Percentiles rank a stretch among this genome's conserved stretches.
Evolutionary conservation across 306 rosid species (phyloP).

Genomic region (Sicyos baderoa): DNA sequence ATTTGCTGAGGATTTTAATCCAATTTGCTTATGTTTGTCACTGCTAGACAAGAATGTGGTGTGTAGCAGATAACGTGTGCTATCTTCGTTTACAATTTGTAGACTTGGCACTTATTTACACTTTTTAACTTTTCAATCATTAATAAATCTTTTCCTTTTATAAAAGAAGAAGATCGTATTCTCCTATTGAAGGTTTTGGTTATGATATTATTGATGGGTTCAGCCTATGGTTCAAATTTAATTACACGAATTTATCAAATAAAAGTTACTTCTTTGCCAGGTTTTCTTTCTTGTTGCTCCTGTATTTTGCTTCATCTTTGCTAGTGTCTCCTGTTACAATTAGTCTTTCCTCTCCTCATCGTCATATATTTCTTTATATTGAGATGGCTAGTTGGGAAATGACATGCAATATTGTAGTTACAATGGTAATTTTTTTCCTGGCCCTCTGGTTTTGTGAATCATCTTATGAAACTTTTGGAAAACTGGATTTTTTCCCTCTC

Average conservation of each 20-base stretch:
- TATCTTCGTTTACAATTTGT: neutral
- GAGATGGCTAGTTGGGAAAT: neutral
- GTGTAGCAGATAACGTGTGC: neutral
- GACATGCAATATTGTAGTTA: neutral
- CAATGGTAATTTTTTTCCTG: neutral
- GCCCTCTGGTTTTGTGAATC: neutral
- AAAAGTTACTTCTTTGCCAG: neutral
- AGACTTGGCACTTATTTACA: neutral
- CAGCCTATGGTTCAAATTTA: neutral
- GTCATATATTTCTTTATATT: neutral
- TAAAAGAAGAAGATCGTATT: neutral
- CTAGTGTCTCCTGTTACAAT: neutral
- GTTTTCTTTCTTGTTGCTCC: neutral
- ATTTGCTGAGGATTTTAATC: neutral
- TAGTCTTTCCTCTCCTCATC: neutral
- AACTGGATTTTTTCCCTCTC: neutral
- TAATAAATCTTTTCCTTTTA: neutral
- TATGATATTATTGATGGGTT: neutral
- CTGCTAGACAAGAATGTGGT: neutral
- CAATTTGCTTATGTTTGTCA: neutral
- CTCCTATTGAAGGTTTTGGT: neutral
- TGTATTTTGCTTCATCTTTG: neutral
- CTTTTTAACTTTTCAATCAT: neutral
- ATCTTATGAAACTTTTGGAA: neutral
- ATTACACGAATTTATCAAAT: conserved; percentile 1